Evolutionary conservation across 371 early-diverging fungal genomes (phyloP).

Genomic region (Mucor racemosus): DNA sequence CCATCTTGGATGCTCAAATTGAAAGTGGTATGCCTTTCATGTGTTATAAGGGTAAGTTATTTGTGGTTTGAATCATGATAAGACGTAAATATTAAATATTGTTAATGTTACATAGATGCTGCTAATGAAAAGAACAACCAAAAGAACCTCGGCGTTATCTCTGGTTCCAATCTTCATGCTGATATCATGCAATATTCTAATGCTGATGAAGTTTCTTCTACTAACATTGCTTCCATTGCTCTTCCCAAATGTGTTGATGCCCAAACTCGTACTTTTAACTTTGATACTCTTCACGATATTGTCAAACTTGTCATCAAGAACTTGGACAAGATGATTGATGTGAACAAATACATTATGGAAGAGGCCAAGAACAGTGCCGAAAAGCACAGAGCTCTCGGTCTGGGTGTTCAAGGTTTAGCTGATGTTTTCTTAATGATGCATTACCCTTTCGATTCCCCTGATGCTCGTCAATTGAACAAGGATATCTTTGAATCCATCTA

Average conservation of each 20-base stretch:
- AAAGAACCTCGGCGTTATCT: constrained; percentile 96
- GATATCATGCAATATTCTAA: constrained; percentile 96
- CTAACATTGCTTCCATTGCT: constrained; percentile 97
- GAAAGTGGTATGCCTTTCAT: constrained; percentile 99
- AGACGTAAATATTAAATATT: background rate
- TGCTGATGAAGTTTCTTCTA: constrained; percentile 95
- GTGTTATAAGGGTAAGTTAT: constrained; percentile 78
- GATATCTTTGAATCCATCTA: constrained; percentile 97
- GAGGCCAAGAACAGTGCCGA: constrained; percentile 87
- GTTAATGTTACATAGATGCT: constrained; percentile 50
- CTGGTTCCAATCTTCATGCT: constrained; percentile 77
- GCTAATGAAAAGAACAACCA: constrained; percentile 98
- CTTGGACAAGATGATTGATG: constrained; percentile 96
- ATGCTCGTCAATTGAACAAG: constrained; percentile 86
- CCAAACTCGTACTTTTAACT: constrained; percentile 45
- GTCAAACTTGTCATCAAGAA: constrained; percentile 88
- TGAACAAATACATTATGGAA: constrained; percentile 91
- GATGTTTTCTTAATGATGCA: constrained; percentile 96
- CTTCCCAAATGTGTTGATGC: constrained; percentile 85
- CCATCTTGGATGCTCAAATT: constrained; percentile 92
- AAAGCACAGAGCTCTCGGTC: constrained; percentile 93
- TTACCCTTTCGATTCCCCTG: constrained; percentile 91
- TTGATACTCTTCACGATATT: constrained; percentile 57
- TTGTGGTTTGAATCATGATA: background rate
- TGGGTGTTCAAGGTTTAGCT: constrained; percentile 98